These are phyloP conservation scores for Fusarium verrucosum DNA, from an alignment of 2,329 filamentous ascomycete species.

Conservation along the genomic window DNA sequence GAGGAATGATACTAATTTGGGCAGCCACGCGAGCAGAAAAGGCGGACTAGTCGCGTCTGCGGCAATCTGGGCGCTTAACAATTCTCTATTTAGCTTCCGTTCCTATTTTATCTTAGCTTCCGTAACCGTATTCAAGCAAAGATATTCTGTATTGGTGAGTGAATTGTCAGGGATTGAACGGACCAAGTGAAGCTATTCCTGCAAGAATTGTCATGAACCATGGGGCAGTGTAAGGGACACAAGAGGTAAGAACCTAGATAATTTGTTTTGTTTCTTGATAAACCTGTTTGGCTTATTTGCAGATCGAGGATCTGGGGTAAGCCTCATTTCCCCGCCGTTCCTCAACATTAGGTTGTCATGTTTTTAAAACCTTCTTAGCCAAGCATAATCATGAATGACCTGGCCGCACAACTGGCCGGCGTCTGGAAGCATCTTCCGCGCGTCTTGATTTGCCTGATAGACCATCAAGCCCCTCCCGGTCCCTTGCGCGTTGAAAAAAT, in stretches of 20 bases:
- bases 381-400: not conserved
- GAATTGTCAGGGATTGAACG: not conserved
- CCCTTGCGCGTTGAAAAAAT: not conserved
- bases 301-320: not conserved
- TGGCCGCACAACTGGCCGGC: constrained; percentile 34
- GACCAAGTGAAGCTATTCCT: not conserved
- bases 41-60: constrained; percentile 5
- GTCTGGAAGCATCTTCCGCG: constrained; percentile 13
- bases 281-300: too few species aligned
- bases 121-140: not conserved
- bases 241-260: too few species aligned
- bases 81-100: too few species aligned
- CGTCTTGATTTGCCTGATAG: constrained; percentile 13
- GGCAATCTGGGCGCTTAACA: constrained; percentile 18
- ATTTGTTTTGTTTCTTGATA: too few species aligned
- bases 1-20: constrained; percentile 8
- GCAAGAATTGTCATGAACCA: too few species aligned
- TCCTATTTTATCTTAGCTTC: not conserved
- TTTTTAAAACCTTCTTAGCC: not conserved
- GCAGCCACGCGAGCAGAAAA: constrained; percentile 2
- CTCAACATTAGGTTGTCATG: not conserved
- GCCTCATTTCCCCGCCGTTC: not conserved
- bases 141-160: not conserved
- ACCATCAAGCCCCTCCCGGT: not conserved
- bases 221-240: not conserved